Conservation (phyloP, 2,329 filamentous ascomycete genomes). For the Pestalotiopsis sp. region DNA sequence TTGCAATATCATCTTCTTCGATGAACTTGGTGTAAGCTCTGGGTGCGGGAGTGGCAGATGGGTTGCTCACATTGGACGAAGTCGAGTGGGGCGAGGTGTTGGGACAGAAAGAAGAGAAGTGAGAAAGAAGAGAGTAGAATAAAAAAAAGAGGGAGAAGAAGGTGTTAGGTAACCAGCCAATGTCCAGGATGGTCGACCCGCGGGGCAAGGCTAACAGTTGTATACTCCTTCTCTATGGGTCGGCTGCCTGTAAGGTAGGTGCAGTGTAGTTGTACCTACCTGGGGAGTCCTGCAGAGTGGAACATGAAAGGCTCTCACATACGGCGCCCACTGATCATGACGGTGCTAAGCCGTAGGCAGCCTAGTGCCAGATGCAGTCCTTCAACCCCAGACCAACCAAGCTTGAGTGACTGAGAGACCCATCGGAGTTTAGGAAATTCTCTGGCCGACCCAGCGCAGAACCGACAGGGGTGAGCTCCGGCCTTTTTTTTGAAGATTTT, state of each 20-base stretch:
- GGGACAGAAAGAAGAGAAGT: background rate
- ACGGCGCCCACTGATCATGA: background rate
- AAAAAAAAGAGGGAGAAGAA: background rate
- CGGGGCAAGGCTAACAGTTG: conserved; percentile 4
- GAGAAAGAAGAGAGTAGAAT: too few relatives aligned
- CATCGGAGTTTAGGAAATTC: conserved; percentile 31
- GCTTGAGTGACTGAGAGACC: background rate
- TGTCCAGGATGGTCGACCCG: background rate
- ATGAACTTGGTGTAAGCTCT: background rate
- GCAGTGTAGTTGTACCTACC: background rate
- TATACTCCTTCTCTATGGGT: background rate
- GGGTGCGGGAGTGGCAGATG: background rate
- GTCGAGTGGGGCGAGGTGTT: background rate
- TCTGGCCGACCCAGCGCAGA: conserved; percentile 23
- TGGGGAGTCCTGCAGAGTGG: too few relatives aligned
- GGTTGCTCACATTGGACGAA: background rate
- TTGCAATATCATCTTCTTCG: background rate
- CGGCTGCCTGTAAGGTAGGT: background rate
- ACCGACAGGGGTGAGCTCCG: conserved; percentile 4
- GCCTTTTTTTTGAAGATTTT: background rate
- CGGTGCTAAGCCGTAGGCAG: background rate
- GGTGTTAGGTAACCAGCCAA: background rate
- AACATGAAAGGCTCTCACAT: background rate
- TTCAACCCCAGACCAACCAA: background rate
- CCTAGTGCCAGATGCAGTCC: background rate